phyloP scores from a whole-genome alignment of 371 early-diverging fungal genomes.

The Zancudomyces culisetae region DNA sequence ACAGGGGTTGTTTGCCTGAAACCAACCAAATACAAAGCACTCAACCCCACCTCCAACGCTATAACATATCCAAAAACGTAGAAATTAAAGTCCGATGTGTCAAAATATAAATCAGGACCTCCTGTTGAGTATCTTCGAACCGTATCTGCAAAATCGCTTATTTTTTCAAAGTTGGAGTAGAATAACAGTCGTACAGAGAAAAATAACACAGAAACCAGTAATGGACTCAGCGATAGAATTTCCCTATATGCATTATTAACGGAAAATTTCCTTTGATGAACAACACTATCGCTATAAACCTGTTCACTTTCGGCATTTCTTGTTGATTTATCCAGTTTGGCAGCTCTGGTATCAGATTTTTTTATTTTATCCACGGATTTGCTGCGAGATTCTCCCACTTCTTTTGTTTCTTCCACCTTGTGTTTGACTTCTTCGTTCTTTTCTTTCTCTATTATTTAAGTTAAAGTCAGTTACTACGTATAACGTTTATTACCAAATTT shows the following conservation, averaged over 20 bases:
- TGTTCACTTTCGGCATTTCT: background rate
- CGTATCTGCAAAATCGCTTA: background rate
- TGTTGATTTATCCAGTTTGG: background rate
- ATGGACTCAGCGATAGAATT: too few relatives aligned
- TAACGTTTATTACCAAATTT: background rate
- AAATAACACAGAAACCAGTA: too few relatives aligned
- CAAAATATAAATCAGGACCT: background rate
- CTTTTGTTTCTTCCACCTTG: background rate
- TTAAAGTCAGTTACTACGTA: background rate
- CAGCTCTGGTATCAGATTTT: background rate
- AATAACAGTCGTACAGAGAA: background rate
- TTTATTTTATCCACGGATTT: too few relatives aligned
- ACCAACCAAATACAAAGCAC: background rate
- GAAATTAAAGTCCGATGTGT: background rate
- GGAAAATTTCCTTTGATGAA: too few relatives aligned
- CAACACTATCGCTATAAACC: background rate
- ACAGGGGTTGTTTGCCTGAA: background rate
- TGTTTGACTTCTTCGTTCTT: background rate
- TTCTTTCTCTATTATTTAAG: background rate
- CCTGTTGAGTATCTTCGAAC: background rate
- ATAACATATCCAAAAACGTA: background rate
- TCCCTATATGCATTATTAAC: too few relatives aligned
- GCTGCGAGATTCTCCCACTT: background rate
- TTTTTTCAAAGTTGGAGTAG: background rate
- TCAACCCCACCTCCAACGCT: background rate